A percentile compares a stretch with the other conserved stretches of the same genome.
These are phyloP conservation scores for Malassezia pachydermatis DNA, from an alignment of 1,284 basidiomycete genomes.

Conservation along the genomic window DNA sequence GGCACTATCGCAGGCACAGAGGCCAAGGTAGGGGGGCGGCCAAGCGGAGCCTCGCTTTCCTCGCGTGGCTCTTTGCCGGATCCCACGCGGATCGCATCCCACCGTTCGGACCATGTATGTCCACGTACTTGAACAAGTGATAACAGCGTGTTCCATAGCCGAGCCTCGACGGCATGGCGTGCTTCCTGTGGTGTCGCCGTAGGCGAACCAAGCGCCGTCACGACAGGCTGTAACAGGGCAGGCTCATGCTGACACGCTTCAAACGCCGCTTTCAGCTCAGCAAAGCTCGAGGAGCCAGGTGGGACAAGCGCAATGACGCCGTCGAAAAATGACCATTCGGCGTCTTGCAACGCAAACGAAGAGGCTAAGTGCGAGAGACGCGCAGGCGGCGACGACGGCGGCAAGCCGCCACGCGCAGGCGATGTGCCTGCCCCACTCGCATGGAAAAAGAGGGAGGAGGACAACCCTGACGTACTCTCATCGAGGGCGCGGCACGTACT, in stretches of 20 bases:
- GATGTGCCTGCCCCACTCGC: not conserved
- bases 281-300: conserved; percentile 29
- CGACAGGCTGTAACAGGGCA: not conserved
- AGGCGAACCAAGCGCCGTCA: conserved; percentile 11
- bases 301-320: conserved; percentile 24
- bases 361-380: conserved; percentile 14
- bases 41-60: not conserved
- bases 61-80: conserved; percentile 34
- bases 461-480: not conserved
- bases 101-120: conserved; percentile 34
- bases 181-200: not conserved
- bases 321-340: conserved; percentile 39
- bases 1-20: too few species aligned
- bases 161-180: conserved; percentile 19
- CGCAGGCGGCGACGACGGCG: not conserved
- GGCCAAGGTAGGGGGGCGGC: too few species aligned
- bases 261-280: conserved; percentile 35
- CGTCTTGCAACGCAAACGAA: conserved; percentile 20
- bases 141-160: conserved; percentile 40
- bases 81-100: conserved; percentile 38
- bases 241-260: conserved; percentile 18
- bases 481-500: too few species aligned
- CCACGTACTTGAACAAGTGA: conserved; percentile 40
- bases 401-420: too few species aligned
- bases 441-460: conserved; percentile 13